A percentile compares a stretch with the other conserved stretches of the same genome.
These are phyloP conservation scores for Hemerocallis citrina DNA, from an alignment of 106 monocot genomes.

Conservation along the genomic window DNA sequence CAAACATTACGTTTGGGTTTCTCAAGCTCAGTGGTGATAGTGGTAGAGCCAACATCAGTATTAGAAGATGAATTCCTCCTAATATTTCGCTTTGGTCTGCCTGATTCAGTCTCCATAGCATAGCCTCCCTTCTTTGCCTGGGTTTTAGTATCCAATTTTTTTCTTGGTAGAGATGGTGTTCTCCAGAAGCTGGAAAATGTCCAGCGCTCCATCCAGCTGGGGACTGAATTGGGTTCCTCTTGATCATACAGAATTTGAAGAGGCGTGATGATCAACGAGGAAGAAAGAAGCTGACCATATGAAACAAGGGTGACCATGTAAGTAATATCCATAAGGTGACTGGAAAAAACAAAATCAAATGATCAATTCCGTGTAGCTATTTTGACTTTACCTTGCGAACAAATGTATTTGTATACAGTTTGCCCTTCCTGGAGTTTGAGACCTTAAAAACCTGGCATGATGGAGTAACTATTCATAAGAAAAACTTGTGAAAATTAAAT, in stretches of 20 bases:
- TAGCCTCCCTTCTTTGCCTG: conserved; percentile 28
- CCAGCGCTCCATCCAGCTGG: conserved; percentile 80
- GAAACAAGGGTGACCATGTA: not conserved
- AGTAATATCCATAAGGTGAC: not conserved
- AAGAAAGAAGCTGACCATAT: conserved; percentile 55
- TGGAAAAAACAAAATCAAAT: not conserved
- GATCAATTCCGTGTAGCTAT: not conserved
- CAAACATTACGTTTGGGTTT: conserved; percentile 38
- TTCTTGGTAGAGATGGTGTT: conserved; percentile 29
- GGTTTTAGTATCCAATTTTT: conserved; percentile 34
- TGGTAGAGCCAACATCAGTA: conserved; percentile 20
- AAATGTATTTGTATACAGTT: conserved; percentile 42
- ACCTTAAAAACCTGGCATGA: conserved; percentile 32
- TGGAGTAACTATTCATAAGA: not conserved
- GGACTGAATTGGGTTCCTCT: conserved; percentile 53
- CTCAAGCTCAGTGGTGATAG: conserved; percentile 16
- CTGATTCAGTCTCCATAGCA: conserved; percentile 57
- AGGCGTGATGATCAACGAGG: conserved; percentile 25
- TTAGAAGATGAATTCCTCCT: conserved; percentile 27
- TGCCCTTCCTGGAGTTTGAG: conserved; percentile 27
- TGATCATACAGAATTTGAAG: conserved; percentile 45
- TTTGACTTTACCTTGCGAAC: conserved; percentile 43
- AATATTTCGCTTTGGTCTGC: conserved; percentile 49
- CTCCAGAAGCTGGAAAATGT: conserved; percentile 53
- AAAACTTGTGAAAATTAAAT: no score